These are phyloP conservation scores for Plantago elongata DNA, from an alignment of 257 asterid species.

Conservation along the genomic window DNA sequence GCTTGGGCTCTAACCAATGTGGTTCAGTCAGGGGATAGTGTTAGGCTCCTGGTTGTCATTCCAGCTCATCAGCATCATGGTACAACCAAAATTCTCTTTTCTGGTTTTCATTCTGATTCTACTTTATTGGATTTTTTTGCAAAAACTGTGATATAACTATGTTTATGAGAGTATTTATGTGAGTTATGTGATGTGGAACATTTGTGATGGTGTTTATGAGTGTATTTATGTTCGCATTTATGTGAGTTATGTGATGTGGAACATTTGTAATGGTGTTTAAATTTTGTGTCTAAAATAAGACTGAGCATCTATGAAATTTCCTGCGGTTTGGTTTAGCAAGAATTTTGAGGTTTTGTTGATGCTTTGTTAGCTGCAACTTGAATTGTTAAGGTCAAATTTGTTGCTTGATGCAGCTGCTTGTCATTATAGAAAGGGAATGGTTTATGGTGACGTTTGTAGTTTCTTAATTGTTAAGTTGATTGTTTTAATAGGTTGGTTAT, in stretches of 20 bases:
- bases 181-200: neutral
- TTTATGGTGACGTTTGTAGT: neutral
- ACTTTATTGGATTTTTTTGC: neutral
- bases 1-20: constrained; percentile 80
- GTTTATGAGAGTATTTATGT: neutral
- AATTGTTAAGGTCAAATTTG: neutral
- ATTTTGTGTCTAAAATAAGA: too few species aligned
- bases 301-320: too few species aligned
- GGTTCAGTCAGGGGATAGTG: constrained; percentile 61
- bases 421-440: neutral
- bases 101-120: neutral
- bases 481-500: constrained; percentile 38
- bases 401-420: neutral
- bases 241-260: neutral
- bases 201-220: neutral
- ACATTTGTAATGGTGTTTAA: neutral
- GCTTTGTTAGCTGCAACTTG: neutral
- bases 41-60: constrained; percentile 60
- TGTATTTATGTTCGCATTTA: too few species aligned
- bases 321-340: too few species aligned
- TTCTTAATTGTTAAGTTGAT: neutral
- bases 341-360: neutral
- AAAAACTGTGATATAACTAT: neutral
- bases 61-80: constrained; percentile 48
- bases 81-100: constrained; percentile 19